Evolutionary conservation across 345 rosid species (phyloP).

Genomic region (Camelina sativa): DNA sequence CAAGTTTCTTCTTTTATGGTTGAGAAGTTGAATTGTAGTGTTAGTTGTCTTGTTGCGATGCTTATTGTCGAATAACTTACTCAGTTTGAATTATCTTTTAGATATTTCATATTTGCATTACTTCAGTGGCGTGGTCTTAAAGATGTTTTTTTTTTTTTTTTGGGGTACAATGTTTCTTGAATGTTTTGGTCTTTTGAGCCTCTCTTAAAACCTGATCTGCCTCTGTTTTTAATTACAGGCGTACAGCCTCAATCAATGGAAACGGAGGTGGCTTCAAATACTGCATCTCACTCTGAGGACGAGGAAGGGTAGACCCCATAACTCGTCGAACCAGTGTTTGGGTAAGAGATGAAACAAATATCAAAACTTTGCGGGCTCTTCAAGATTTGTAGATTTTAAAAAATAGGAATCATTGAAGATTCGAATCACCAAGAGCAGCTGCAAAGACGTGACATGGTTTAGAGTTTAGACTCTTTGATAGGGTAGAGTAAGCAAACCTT

Average conservation of each 20-base stretch:
- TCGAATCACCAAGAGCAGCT: constrained; percentile 22
- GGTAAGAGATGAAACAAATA: constrained; percentile 32
- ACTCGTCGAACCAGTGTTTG: constrained; percentile 30
- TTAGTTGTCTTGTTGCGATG: constrained; percentile 8
- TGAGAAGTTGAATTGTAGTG: constrained; percentile 20
- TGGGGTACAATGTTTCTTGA: neutral
- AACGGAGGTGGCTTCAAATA: constrained; percentile 38
- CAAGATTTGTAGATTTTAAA: constrained; percentile 32
- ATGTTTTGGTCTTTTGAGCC: constrained; percentile 13
- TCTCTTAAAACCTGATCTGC: neutral
- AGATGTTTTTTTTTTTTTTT: neutral
- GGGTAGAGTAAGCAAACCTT: constrained; percentile 36
- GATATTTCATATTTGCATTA: neutral
- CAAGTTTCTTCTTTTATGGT: constrained; percentile 14
- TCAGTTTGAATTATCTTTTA: constrained; percentile 9
- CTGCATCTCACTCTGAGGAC: constrained; percentile 54
- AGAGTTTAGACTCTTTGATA: constrained; percentile 31
- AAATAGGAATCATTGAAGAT: constrained; percentile 18
- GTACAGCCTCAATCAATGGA: constrained; percentile 48
- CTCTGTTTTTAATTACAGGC: constrained; percentile 45
- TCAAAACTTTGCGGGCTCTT: constrained; percentile 32
- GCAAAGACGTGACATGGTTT: constrained; percentile 34
- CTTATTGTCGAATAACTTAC: neutral
- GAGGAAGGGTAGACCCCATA: constrained; percentile 53
- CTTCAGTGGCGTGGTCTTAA: constrained; percentile 11